phyloP scores from a whole-genome alignment of 2,329 filamentous ascomycete species.

The Aspergillus caelatus region DNA sequence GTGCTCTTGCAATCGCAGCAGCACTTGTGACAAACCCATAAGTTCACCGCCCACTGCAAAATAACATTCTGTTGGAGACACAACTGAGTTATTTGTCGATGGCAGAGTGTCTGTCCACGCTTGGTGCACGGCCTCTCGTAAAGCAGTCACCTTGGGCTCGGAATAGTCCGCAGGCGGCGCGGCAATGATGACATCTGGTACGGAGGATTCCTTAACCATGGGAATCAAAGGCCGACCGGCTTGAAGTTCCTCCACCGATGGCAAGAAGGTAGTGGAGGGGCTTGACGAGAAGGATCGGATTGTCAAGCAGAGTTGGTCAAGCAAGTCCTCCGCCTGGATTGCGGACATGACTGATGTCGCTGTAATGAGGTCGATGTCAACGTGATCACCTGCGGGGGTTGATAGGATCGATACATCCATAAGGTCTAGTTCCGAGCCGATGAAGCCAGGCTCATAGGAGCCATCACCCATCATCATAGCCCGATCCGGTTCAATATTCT shows the following conservation, averaged over 20 bases:
- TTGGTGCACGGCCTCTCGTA: neutral
- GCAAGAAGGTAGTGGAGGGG: neutral
- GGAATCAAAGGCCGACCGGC: neutral
- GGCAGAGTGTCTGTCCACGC: neutral
- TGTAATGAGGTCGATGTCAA: neutral
- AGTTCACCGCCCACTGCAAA: neutral
- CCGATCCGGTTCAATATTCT: neutral
- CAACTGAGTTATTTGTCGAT: neutral
- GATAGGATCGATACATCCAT: neutral
- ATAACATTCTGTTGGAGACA: neutral
- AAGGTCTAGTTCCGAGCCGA: neutral
- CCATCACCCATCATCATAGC: neutral
- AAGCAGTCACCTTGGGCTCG: neutral
- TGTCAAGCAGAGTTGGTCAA: neutral
- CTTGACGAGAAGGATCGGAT: neutral
- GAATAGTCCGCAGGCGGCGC: neutral
- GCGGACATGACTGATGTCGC: neutral
- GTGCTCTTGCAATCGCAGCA: neutral
- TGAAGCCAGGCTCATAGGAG: neutral
- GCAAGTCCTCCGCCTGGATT: neutral
- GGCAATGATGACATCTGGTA: neutral
- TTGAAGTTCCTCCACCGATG: neutral
- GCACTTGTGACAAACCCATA: neutral
- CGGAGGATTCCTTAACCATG: neutral
- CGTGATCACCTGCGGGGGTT: neutral